These are phyloP conservation scores for Lotus japonicus DNA, from an alignment of 306 rosid species.

Conservation along the genomic window DNA sequence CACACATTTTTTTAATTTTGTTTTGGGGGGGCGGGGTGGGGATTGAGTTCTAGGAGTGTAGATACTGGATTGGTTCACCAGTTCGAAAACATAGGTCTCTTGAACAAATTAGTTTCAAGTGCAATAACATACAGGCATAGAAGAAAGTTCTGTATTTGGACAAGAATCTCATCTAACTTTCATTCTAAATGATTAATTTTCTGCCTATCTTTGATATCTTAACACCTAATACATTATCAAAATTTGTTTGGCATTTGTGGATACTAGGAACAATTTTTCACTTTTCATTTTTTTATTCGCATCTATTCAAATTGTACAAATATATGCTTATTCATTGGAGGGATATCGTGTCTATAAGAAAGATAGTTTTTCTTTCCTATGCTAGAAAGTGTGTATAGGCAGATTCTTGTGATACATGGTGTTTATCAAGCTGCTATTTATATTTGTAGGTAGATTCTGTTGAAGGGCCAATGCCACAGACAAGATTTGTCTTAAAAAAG, in stretches of 20 bases:
- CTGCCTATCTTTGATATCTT: background rate
- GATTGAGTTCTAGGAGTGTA: background rate
- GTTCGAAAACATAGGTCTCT: background rate
- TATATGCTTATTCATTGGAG: background rate
- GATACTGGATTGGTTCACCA: background rate
- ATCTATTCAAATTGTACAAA: background rate
- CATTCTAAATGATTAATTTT: background rate
- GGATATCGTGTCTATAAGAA: background rate
- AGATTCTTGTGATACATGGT: conserved; percentile 5
- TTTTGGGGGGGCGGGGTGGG: background rate
- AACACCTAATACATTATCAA: background rate
- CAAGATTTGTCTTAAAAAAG: conserved; percentile 97
- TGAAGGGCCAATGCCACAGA: conserved; percentile 99
- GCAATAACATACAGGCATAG: background rate
- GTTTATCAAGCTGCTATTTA: conserved; percentile 18
- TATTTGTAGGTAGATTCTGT: conserved; percentile 89
- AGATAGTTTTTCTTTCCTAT: background rate
- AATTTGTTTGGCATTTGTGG: background rate
- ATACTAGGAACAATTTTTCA: background rate
- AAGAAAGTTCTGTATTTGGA: background rate
- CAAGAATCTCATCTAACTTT: background rate
- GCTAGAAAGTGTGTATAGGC: background rate
- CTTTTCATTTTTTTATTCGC: background rate
- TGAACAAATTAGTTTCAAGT: too few relatives aligned
- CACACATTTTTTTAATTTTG: background rate